Evolutionary conservation across 192 early-diverging fungal genomes (phyloP), one percentile per base, ranked within the genome.

Genomic region (Coemansia sp.): DNA sequence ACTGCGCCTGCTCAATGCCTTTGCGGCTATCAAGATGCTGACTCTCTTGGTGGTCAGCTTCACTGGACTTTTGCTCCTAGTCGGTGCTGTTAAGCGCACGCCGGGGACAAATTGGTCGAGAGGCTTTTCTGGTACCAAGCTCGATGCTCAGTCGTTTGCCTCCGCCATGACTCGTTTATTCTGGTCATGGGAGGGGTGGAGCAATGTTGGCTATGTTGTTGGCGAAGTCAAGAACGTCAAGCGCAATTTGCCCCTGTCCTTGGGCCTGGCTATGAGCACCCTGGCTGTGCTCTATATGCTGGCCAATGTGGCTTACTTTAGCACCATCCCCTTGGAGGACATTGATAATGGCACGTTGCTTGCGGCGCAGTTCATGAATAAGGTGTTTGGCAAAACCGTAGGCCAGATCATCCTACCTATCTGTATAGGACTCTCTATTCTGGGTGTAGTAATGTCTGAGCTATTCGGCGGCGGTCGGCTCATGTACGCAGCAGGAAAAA

Each of bases 161-260:
- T 74, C 69, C 28, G 85, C 86, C 1, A 74, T 87, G 66, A 82
- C 79, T 37, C 79, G 77, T 9, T 59, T 76, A 36, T 80, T 84
- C 31, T 89, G 79, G 73, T 83, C 82, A 34, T 86, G 81, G 73
- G 79, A 83, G 45, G 83, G 86, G 2, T 89, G 87, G 91, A 88
- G 88, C 62, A 93, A 91, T 64, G 65, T 93, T 6, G 89, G 92
- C 37, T 93, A 92, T 60, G 88, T 90, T 13, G 86, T 91, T 3
- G 90, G 89, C 37, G 93, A 95, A 69, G 86, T 95, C 77, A 88
- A 88, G 55, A 85, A 91, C 65, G 92, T 92, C 60, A 84, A 88
- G 6, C 85, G 87, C 40, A 93, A 90, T 62, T 69, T 94, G 28
- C 92, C 92, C 1, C 67, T 88, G 21, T 89, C 92, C 8, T 88